phyloP scores from a whole-genome alignment of 805 yeast species.

The Metschnikowia lachancei region DNA sequence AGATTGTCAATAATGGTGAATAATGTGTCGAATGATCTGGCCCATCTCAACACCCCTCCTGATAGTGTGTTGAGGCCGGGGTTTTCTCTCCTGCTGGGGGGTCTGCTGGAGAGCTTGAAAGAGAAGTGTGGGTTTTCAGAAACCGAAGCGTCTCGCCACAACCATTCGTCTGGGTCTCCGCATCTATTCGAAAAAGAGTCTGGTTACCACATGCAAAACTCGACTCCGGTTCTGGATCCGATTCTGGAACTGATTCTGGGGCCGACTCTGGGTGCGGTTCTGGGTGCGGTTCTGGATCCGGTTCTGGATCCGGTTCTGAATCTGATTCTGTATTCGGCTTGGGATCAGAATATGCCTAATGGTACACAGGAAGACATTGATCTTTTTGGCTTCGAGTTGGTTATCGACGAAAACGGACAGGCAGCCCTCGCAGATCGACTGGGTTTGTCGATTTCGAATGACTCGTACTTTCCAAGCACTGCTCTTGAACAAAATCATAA shows the following conservation, averaged over 20 bases:
- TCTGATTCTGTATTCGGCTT: neutral
- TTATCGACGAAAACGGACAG: conserved; percentile 41
- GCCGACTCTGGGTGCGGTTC: too few relatives aligned
- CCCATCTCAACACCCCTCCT: neutral
- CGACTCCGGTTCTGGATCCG: neutral
- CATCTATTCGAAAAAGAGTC: neutral
- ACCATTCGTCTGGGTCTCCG: neutral
- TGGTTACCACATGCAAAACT: neutral
- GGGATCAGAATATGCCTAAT: neutral
- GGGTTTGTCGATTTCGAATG: neutral
- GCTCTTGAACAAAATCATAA: neutral
- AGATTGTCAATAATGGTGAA: conserved; percentile 1
- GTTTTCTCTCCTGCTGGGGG: neutral
- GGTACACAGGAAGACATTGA: conserved; percentile 2
- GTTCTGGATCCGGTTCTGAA: neutral
- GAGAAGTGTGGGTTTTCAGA: neutral
- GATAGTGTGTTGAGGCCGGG: conserved; percentile 2
- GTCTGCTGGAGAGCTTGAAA: neutral
- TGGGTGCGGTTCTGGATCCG: too few relatives aligned
- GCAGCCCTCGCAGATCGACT: conserved; percentile 31
- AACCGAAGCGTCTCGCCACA: neutral
- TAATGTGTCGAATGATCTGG: neutral
- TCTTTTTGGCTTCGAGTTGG: conserved; percentile 32
- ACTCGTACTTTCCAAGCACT: neutral
- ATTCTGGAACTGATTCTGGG: too few relatives aligned